phyloP scores from a whole-genome alignment of 2,329 filamentous ascomycete genomes.

The Teratosphaeria destructans region DNA sequence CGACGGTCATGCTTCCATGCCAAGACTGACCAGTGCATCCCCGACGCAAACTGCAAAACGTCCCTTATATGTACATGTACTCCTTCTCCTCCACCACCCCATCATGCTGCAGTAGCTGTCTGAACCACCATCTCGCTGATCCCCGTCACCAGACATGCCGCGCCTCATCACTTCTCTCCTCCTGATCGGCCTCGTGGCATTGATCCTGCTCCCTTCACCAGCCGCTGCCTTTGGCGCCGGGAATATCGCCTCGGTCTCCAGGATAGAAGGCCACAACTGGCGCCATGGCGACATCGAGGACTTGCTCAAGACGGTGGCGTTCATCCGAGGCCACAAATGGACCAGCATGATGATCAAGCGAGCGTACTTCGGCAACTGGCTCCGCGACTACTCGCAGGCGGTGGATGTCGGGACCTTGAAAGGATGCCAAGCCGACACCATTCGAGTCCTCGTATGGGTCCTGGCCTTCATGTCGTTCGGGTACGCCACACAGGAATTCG shows the following conservation, averaged over 20 bases:
- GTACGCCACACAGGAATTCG: conserved; percentile 47
- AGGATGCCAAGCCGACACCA: conserved; percentile 43
- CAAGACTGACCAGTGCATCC: background rate
- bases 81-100: background rate
- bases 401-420: conserved; percentile 46
- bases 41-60: background rate
- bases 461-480: conserved; percentile 47
- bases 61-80: background rate
- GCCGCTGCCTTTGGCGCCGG: conserved; percentile 36
- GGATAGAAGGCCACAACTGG: conserved; percentile 40
- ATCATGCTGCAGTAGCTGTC: background rate
- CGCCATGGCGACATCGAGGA: conserved; percentile 45
- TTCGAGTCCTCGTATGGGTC: conserved; percentile 45
- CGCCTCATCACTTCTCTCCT: conserved; percentile 10
- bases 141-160: background rate
- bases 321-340: conserved; percentile 26
- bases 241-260: conserved; percentile 35
- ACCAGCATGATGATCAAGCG: conserved; percentile 31
- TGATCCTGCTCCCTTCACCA: conserved; percentile 20
- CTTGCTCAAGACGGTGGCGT: conserved; percentile 39
- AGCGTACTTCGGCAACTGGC: conserved; percentile 25
- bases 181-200: conserved; percentile 16
- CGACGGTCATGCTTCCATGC: background rate
- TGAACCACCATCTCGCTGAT: background rate
- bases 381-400: conserved; percentile 38